Base-by-base conservation (phyloP, 176 grass and related monocot species). In the Oryza rufipogon region DNA sequence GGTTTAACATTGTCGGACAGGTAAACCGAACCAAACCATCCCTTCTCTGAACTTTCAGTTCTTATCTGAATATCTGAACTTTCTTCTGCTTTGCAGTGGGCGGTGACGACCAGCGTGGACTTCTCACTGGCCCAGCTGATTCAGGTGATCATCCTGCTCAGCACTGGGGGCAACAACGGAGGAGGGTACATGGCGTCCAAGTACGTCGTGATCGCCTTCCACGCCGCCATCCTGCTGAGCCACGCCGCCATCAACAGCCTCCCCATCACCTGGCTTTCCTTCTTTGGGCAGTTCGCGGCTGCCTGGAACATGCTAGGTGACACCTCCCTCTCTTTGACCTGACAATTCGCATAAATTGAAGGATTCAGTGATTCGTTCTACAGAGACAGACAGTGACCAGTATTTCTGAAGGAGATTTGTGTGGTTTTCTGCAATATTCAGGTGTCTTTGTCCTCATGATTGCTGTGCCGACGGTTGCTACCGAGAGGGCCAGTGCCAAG, bases 1-100 rank as follows among this genome's bases (percentile, higher is more conserved):
- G 96, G 96, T 98, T 93, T 81, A 98, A 98, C 83, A 95, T 98
- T 49, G 91, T 90, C 75, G 96, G 96, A 20, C 96, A 98, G 96
- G 96, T 98, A 86, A 80, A 75, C 25, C 7, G 45, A 65, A 61
- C 56, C 56, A 61, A 61, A 61, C 56, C 19, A 61, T 22, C 25
- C 36, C 69, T 77, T 58, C 47, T 36, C 22, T 39, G 68, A 67
- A 89, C 11, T 11, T 56, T 7, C 39, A 28, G 7, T 45, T 17
- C 34, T 38, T 15, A 2, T 73, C 4, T 22, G 76, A 73, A 49
- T 22, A 23, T 71, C 15, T 45, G 14, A 36, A 36, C 34, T 45
- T 12, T 47, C 5, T 6, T 17, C 41, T 56, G 52, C 52, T 45
- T 71, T 88, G 82, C 96, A 98, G 93, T 98, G 96, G 93, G 93